Conservation (phyloP, 495 filamentous ascomycete genomes). For the Lepidopterella palustris region DNA sequence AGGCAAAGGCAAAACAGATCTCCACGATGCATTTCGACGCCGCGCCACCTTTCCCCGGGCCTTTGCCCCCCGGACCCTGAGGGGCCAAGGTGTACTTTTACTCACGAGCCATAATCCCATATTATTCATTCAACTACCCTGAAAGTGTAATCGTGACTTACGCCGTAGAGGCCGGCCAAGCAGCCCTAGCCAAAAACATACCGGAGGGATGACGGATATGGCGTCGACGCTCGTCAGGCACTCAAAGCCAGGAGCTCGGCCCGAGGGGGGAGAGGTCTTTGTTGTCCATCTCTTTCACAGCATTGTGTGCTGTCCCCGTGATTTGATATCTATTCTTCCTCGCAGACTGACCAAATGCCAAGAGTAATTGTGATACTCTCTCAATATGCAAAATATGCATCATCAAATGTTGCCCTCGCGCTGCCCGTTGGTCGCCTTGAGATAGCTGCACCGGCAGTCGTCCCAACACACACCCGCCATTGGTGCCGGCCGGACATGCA, state of each 20-base stretch:
- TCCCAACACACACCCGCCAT: slow-evolving; percentile 18
- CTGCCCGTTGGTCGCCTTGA: neutral
- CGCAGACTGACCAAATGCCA: no score
- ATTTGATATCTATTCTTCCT: no score
- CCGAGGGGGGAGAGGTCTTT: slow-evolving; percentile 11
- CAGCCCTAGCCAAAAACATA: no score
- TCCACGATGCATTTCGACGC: slow-evolving; percentile 1
- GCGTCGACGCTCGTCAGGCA: slow-evolving; percentile 5
- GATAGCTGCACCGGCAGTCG: slow-evolving; percentile 4
- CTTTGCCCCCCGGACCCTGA: slow-evolving; percentile 1
- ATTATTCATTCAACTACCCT: neutral
- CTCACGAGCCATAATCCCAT: neutral
- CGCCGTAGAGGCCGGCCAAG: neutral
- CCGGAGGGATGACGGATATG: neutral
- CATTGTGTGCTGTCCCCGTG: no score
- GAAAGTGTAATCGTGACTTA: neutral
- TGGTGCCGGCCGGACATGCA: slow-evolving; percentile 24
- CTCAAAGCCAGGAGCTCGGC: slow-evolving; percentile 14
- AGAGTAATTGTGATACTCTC: slow-evolving; percentile 3
- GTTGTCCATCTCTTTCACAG: neutral
- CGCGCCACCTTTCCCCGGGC: neutral
- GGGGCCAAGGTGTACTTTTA: no score
- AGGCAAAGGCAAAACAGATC: neutral
- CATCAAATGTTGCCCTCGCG: neutral
- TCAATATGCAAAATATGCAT: no score